Evolutionary conservation across 352 stramenopile species (phyloP), one percentile per base, ranked within the genome.

Genomic region (Elongisporangium prolatum): DNA sequence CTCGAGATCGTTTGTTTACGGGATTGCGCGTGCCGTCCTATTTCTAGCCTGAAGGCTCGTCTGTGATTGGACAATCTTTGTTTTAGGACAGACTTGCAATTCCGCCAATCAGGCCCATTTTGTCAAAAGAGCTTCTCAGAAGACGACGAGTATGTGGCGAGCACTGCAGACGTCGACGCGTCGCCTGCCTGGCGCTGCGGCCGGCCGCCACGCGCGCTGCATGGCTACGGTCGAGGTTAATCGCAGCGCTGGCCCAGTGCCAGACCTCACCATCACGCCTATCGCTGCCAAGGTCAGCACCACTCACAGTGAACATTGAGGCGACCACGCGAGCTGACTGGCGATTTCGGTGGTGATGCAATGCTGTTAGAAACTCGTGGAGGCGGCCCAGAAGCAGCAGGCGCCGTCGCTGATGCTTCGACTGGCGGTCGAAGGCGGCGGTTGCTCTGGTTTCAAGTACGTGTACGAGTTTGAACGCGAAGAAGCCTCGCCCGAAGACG

Each of bases 381-480:
- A 91, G 53, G 67, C 67, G 13, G 72, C 79, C 21, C 48, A 76
- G 62, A 78, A 74, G 59, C 76, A 92, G 60, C 75, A 92, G 50
- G 52, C 64, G 13, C 48, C 70, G 24, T 65, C 85, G 25, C 51
- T 89, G 21, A 87, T 88, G 74, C 79, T 98, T 54, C 88, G 93
- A 48, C 74, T 98, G 28, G 79, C 78, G 2, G 92, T 98, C 13
- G 90, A 98, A 61, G 89, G 88, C 56, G 93, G 93, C 54, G 93
- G 93, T 50, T 98, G 93, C 79, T 97, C 86, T 9, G 93, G 93
- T 17, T 98, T 98, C 64, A 84, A 97, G 72, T 98, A 98, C 71
- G 77, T 86, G 7, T 95, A 97, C 64, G 80, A 89, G 54, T 89
- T 97, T 60, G 91, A 97, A 71, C 80, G 75, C 47, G 61, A 78